Percentiles rank a stretch among this genome's conserved stretches.
These are phyloP conservation scores for Globisporangium ultimum DNA, from an alignment of 352 stramenopile species.

Conservation along the genomic window DNA sequence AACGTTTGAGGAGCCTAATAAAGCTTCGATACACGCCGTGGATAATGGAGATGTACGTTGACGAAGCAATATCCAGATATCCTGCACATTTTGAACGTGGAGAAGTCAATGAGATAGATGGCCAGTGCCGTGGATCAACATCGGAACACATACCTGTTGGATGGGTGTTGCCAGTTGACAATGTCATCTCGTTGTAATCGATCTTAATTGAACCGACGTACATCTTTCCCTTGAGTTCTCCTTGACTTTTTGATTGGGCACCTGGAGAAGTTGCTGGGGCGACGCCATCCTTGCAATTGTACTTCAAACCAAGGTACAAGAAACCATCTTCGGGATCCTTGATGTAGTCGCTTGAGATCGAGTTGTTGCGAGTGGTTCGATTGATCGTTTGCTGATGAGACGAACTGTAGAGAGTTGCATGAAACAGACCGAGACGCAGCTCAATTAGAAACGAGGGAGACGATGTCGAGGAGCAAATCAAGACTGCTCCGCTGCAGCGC, in stretches of 20 bases:
- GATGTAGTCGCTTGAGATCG: constrained; percentile 66
- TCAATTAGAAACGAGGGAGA: constrained; percentile 48
- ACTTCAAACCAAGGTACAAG: constrained; percentile 68
- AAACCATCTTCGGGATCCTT: constrained; percentile 59
- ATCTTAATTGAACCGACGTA: constrained; percentile 55
- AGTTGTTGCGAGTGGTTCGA: constrained; percentile 28
- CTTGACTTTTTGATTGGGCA: constrained; percentile 9
- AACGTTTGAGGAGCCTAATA: constrained; percentile 30
- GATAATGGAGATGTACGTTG: constrained; percentile 49
- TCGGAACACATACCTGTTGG: too few relatives aligned
- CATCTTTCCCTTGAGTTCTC: constrained; percentile 58
- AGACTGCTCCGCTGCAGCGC: constrained; percentile 39
- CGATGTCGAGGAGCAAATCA: constrained; percentile 26
- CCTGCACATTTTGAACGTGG: constrained; percentile 4
- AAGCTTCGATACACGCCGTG: constrained; percentile 47
- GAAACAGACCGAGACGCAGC: constrained; percentile 47
- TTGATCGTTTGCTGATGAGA: constrained; percentile 4
- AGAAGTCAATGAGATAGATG: too few relatives aligned
- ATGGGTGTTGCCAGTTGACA: constrained; percentile 24
- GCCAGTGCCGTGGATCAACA: too few relatives aligned
- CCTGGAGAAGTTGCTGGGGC: neutral
- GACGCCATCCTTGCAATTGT: constrained; percentile 28
- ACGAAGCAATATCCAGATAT: constrained; percentile 24
- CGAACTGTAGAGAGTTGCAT: constrained; percentile 33
- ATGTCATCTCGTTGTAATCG: constrained; percentile 53